Base-by-base conservation (phyloP, 75 land plant species). In the Larix kaempferi region DNA sequence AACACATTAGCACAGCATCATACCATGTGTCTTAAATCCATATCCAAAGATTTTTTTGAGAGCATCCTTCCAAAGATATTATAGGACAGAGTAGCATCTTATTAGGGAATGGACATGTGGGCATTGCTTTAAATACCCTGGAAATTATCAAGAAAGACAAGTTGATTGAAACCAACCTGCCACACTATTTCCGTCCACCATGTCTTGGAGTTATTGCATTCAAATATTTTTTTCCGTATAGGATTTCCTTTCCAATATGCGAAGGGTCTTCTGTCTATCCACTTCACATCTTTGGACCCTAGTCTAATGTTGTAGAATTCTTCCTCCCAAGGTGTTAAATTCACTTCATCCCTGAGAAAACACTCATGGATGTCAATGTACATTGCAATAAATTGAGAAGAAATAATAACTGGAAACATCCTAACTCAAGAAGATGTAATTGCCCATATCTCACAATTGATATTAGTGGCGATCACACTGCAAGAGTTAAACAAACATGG, bases 231-330 rank as follows among this genome's bases (percentile, higher is more conserved):
- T 22, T 19, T 26, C 19, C 95, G 83, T 26, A 85, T 74, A n/a
- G 82, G 93, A 71, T 93, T 93, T 41, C 95, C 95, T 64, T 88
- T 93, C 95, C 95, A 93, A 73, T 90, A 87, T 21, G 95, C 95
- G 49, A 2, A 49, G 14, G 82, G 79, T 17, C 25, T 57, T 74
- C 83, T 86, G 16, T 76, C 25, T 35, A 15, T n/a, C n/a, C n/a
- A n/a, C n/a, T n/a, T n/a, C n/a, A n/a, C n/a, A n/a, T n/a, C n/a
- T n/a, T n/a, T n/a, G n/a, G n/a, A n/a, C n/a, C n/a, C n/a, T n/a
- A n/a, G n/a, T n/a, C n/a, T n/a, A n/a, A n/a, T n/a, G n/a, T 58
- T 82, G 64, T 27, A 41, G 60, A 80, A 86, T 78, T 92, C 85
- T 76, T 86, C 86, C 59, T 81, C 81, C 95, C 95, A 93, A 8